These are phyloP conservation scores for Lecanosticta acicola DNA, from an alignment of 2,329 filamentous ascomycete genomes.

Conservation along the genomic window DNA sequence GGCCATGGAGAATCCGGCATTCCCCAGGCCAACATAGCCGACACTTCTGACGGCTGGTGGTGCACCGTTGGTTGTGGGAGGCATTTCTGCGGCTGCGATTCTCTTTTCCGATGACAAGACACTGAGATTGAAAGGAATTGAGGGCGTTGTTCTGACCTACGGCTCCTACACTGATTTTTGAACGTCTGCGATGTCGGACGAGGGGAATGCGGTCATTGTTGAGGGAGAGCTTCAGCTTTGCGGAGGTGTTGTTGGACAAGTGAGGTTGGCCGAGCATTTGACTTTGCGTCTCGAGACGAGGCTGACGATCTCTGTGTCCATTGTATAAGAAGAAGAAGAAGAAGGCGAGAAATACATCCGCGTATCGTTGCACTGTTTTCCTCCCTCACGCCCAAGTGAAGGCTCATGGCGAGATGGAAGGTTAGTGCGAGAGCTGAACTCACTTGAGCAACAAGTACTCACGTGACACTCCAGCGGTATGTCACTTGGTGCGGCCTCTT, in stretches of 20 bases:
- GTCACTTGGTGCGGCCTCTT: too few species aligned
- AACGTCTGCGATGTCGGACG: not conserved
- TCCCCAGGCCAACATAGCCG: constrained; percentile 34
- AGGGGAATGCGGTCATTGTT: not conserved
- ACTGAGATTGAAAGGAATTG: too few species aligned
- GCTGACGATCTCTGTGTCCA: not conserved
- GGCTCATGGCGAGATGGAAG: too few species aligned
- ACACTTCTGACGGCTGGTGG: constrained; percentile 12
- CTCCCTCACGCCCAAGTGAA: too few species aligned
- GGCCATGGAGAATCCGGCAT: constrained; percentile 33
- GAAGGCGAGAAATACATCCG: too few species aligned
- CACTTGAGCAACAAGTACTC: too few species aligned
- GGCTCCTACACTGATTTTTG: not conserved
- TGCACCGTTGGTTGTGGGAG: not conserved
- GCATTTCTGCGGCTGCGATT: not conserved
- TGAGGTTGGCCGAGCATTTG: not conserved
- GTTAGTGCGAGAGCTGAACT: too few species aligned
- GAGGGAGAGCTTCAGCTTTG: not conserved
- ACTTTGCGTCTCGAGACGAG: not conserved
- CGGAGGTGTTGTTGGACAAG: not conserved
- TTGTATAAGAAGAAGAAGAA: too few species aligned
- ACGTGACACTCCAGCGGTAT: too few species aligned
- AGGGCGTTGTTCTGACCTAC: not conserved
- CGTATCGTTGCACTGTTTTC: too few species aligned
- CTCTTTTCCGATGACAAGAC: too few species aligned